A percentile compares a stretch with the other conserved stretches of the same genome.
Conservation (phyloP, 148 eudicot genomes). For the Heliamphora exappendiculata region DNA sequence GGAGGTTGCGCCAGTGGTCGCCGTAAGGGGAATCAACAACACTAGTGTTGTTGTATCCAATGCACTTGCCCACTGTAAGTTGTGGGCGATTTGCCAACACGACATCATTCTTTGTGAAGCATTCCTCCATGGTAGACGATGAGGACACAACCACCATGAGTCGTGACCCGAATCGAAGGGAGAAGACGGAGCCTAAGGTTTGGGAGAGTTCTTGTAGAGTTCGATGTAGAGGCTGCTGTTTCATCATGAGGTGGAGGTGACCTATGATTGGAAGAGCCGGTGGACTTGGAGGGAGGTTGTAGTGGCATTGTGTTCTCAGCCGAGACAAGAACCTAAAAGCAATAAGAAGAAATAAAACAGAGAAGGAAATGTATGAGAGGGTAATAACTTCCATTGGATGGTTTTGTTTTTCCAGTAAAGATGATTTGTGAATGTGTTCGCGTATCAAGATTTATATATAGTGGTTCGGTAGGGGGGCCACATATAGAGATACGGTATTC, state of each 20-base stretch:
- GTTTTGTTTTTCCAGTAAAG: too few species aligned
- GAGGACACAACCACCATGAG: slow-evolving; percentile 4
- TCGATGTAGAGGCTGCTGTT: slow-evolving; percentile 1
- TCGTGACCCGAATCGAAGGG: background rate
- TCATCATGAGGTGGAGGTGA: slow-evolving; percentile 15
- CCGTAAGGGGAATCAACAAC: background rate
- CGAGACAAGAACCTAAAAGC: background rate
- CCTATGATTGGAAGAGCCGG: slow-evolving; percentile 6
- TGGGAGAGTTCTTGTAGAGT: background rate
- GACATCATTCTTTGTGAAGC: slow-evolving; percentile 10
- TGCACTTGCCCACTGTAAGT: background rate
- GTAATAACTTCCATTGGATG: too few species aligned
- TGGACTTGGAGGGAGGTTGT: slow-evolving; percentile 10
- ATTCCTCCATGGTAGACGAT: background rate
- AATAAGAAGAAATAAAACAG: background rate
- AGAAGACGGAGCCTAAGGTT: background rate
- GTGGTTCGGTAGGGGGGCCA: too few species aligned
- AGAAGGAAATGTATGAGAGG: too few species aligned
- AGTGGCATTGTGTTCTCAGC: background rate
- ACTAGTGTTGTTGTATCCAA: background rate
- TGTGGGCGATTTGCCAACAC: slow-evolving; percentile 5
- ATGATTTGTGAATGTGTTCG: too few species aligned
- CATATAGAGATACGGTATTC: too few species aligned
- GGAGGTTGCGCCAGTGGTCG: slow-evolving; percentile 15
- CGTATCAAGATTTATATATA: too few species aligned